phyloP scores from a whole-genome alignment of 306 rosid genomes.

The Fragaria vesca region DNA sequence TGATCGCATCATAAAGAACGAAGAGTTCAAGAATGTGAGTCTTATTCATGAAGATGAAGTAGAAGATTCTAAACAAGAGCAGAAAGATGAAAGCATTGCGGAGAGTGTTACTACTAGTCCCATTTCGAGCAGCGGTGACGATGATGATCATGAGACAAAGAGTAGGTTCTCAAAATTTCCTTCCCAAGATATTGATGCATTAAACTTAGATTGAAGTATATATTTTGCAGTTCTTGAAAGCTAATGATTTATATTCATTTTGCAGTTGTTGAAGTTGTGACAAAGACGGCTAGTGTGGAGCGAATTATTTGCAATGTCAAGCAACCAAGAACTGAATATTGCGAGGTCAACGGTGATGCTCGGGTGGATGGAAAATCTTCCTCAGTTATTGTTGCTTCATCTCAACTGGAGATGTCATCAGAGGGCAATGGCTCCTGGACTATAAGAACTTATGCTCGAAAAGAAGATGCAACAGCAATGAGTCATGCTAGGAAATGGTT shows the following conservation, averaged over 20 bases:
- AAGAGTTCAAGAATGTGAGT: not conserved
- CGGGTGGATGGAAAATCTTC: constrained; percentile 52
- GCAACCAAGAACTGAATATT: constrained; percentile 55
- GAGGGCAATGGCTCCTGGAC: constrained; percentile 47
- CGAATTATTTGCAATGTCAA: constrained; percentile 39
- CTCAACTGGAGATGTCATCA: constrained; percentile 23
- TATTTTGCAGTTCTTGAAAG: not conserved
- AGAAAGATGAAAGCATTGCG: not conserved
- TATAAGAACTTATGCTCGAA: constrained; percentile 77
- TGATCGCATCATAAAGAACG: not conserved
- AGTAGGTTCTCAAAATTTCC: constrained; percentile 13
- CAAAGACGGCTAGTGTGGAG: constrained; percentile 27
- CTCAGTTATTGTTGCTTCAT: constrained; percentile 45
- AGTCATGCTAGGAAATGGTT: constrained; percentile 56
- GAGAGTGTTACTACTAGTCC: constrained; percentile 1
- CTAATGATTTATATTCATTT: not conserved
- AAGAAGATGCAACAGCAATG: constrained; percentile 53
- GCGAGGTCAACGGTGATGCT: constrained; percentile 51
- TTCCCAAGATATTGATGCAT: not conserved
- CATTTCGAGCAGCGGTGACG: not conserved
- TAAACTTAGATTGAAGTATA: not conserved
- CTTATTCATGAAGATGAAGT: not conserved
- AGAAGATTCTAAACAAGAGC: not conserved
- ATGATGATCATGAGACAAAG: not conserved
- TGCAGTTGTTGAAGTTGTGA: constrained; percentile 36